Base-by-base conservation (phyloP, 306 rosid species). In the Myrica gale region DNA sequence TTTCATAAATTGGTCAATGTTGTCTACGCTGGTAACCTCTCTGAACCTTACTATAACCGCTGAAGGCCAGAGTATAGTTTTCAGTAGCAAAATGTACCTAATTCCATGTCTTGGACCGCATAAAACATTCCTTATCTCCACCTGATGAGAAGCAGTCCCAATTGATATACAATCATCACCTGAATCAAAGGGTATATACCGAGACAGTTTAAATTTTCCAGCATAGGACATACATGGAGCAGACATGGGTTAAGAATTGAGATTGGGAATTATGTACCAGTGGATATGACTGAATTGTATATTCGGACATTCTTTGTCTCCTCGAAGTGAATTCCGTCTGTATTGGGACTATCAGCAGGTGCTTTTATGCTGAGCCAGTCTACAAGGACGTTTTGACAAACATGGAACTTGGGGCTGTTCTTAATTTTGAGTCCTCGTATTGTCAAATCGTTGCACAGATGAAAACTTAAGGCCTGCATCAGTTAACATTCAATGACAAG, bases 31-130 rank as follows among this genome's bases (percentile, higher is more conserved):
- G 32, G 32, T 26, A 26, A 1, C 32, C 32, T 26, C 32, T 1
- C 32, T 26, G 32, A 26, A 26, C 32, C 32, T 26, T 26, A 26
- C 32, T 26, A 26, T 26, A 26, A 26, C 32, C 32, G 32, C 32
- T 26, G 32, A 26, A 26, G 32, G 32, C 32, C 32, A 26, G 32
- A 26, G 32, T 0, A 26, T 26, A 26, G 32, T 26, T 26, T 26
- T 26, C 32, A 26, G 32, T 26, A 26, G 32, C 32, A 26, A 26
- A 26, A 26, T 26, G 32, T 82, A 86, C 90, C 90, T 89, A 52
- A 89, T 89, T 48, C 90, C 92, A 75, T 89, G 92, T 76, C 92
- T 77, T 67, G 92, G 90, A 66, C 90, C 87, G 9, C 90, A 89
- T 7, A 83, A 78, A 53, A 86, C 72, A 23, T 86, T 84, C 41